A percentile compares a stretch with the other conserved stretches of the same genome.
Evolutionary conservation across 106 monocot genomes (phyloP).

Genomic region (Allium fistulosum): DNA sequence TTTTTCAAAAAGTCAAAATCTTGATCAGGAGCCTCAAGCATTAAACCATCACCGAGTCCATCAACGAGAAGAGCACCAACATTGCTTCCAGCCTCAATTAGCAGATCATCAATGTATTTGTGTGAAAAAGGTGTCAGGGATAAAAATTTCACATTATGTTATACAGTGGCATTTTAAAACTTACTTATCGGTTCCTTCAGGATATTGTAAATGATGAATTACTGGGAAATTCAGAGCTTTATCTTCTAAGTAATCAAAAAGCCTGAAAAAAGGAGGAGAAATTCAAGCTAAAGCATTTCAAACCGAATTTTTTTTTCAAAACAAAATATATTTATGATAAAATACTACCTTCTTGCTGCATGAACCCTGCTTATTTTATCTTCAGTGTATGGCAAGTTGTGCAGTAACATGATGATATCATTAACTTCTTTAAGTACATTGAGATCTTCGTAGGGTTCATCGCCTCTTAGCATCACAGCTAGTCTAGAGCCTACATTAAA

Average conservation of each 20-base stretch:
- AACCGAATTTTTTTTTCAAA: too few relatives aligned
- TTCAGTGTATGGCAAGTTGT: too few relatives aligned
- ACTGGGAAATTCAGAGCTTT: constrained; percentile 70
- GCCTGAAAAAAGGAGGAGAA: constrained; percentile 22
- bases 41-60: constrained; percentile 91
- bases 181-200: constrained; percentile 54
- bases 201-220: constrained; percentile 90
- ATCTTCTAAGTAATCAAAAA: constrained; percentile 83
- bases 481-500: too few relatives aligned
- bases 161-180: too few relatives aligned
- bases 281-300: background rate
- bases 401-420: too few relatives aligned
- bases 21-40: too few relatives aligned
- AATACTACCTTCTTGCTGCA: constrained; percentile 72
- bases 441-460: too few relatives aligned
- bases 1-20: too few relatives aligned
- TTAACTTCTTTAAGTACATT: too few relatives aligned
- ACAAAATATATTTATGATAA: background rate
- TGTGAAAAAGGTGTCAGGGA: background rate
- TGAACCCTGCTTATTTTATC: constrained; percentile 83
- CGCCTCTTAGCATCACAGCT: too few relatives aligned
- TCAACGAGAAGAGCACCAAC: constrained; percentile 90
- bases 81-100: constrained; percentile 79
- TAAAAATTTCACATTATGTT: background rate
- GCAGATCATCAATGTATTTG: constrained; percentile 75